Base-by-base conservation (phyloP, 495 filamentous ascomycete species). In the Bombardia bombarda region DNA sequence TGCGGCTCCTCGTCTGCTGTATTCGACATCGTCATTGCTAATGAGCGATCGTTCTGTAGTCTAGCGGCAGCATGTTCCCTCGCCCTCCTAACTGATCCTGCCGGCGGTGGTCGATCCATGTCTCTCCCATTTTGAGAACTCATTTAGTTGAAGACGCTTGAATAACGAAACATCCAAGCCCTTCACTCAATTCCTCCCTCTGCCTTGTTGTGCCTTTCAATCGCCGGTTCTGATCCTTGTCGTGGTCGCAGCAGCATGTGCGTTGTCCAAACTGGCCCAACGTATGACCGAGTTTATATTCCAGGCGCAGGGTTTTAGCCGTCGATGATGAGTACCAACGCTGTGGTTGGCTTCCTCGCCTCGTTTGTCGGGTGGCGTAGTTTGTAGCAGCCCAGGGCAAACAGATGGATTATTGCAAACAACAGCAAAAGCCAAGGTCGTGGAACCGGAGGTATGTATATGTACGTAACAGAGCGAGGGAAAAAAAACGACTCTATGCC, bases 121-220 rank as follows among this genome's bases (percentile, higher is more conserved):
- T 52, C 51, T 56, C 64, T 65, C 51, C 65, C 69, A 73, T 73
- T 57, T 62, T 67, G 65, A 57, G 57, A 56, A 68, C 58, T 72
- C 69, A 73, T 73, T 69, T 67, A 69, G 61, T 40, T 49, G 44
- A 39, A 50, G 38, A 24, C 53, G 33, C 45, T 47, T 49, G 45
- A 40, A 45, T 51, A 40, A 22, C 53, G n/a, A n/a, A 24, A 45
- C 56, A 57, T 57, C 36, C 52, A 46, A 41, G 26, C 51, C 12
- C 26, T 20, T 18, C n/a, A 3, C 10, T 21, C 34, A 12, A 40
- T 30, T 53, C 32, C 2, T n/a, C 38, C 40, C 36, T 32, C 47
- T 49, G 36, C 47, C 46, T 57, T 49, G 24, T 32, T 46, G 36
- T 18, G 28, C 43, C 22, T 43, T 38, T 35, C 25, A 33, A 17